Conservation (phyloP, 495 filamentous ascomycete species). For the Penicillium flavigenum region DNA sequence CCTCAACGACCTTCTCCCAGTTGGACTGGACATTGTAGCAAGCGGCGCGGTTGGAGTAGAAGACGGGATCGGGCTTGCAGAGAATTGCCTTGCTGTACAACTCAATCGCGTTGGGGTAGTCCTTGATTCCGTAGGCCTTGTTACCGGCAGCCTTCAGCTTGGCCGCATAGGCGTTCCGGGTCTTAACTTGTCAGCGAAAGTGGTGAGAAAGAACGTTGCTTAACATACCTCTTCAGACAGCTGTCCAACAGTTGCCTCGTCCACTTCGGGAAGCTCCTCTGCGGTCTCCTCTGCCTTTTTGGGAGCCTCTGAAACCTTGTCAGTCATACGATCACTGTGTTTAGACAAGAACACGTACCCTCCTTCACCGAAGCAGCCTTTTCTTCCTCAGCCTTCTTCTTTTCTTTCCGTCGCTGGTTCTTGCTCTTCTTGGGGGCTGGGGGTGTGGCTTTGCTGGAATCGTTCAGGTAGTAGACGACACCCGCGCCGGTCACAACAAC, state of each 20-base stretch:
- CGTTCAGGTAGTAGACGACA: conserved; percentile 81
- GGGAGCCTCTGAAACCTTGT: conserved; percentile 38
- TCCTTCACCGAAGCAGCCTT: conserved; percentile 52
- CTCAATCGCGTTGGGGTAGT: conserved; percentile 86
- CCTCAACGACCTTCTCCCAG: conserved; percentile 96
- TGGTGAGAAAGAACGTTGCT: background rate
- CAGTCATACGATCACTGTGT: conserved; percentile 23
- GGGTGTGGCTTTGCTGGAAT: conserved; percentile 38
- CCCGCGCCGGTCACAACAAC: conserved; percentile 88
- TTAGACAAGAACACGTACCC: conserved; percentile 30
- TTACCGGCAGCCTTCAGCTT: conserved; percentile 95
- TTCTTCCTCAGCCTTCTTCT: conserved; percentile 70
- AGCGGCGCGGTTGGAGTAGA: conserved; percentile 96
- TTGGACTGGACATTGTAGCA: conserved; percentile 90
- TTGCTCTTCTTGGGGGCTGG: conserved; percentile 55
- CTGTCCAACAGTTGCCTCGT: conserved; percentile 68
- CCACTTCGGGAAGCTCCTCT: conserved; percentile 82
- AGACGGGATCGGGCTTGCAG: conserved; percentile 96
- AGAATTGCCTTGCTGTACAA: conserved; percentile 93
- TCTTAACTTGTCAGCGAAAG: conserved; percentile 28
- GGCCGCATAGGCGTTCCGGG: conserved; percentile 74
- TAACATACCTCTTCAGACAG: conserved; percentile 64
- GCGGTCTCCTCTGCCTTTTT: conserved; percentile 61
- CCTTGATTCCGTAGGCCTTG: conserved; percentile 90
- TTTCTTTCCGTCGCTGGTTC: conserved; percentile 58